phyloP scores from a whole-genome alignment of 805 yeast species.

The Cyberlindnera suaveolens region DNA sequence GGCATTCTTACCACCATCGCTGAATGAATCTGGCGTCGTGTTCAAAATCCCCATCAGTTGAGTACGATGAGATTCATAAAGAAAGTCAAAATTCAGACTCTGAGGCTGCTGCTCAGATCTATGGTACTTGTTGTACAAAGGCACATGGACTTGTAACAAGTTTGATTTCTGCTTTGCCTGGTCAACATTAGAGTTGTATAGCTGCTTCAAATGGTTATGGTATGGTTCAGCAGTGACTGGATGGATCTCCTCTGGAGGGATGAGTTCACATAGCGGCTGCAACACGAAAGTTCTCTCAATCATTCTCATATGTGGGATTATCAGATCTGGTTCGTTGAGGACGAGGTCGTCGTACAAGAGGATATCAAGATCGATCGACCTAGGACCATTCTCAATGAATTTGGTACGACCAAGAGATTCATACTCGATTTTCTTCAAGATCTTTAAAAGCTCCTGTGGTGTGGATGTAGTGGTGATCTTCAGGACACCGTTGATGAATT shows the following conservation, averaged over 20 bases:
- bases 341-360: conserved; percentile 50
- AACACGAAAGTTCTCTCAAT: conserved; percentile 86
- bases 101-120: conserved; percentile 13
- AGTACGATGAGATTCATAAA: conserved; percentile 43
- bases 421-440: conserved; percentile 75
- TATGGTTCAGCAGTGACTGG: conserved; percentile 86
- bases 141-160: conserved; percentile 43
- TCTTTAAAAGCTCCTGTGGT: conserved; percentile 59
- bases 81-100: conserved; percentile 38
- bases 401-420: conserved; percentile 64
- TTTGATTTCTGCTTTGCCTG: conserved; percentile 42
- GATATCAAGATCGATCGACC: conserved; percentile 87
- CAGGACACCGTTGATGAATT: conserved; percentile 79
- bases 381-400: conserved; percentile 82
- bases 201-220: conserved; percentile 55
- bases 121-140: conserved; percentile 29
- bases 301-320: conserved; percentile 84
- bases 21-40: conserved; percentile 90
- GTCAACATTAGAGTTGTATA: conserved; percentile 33
- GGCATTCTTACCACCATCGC: conserved; percentile 68
- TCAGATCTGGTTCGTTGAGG: conserved; percentile 51
- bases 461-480: conserved; percentile 52
- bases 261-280: conserved; percentile 78
- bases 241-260: conserved; percentile 60
- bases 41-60: conserved; percentile 83